Conservation (phyloP, 2,329 filamentous ascomycete species). For the Penicillium paneum region DNA sequence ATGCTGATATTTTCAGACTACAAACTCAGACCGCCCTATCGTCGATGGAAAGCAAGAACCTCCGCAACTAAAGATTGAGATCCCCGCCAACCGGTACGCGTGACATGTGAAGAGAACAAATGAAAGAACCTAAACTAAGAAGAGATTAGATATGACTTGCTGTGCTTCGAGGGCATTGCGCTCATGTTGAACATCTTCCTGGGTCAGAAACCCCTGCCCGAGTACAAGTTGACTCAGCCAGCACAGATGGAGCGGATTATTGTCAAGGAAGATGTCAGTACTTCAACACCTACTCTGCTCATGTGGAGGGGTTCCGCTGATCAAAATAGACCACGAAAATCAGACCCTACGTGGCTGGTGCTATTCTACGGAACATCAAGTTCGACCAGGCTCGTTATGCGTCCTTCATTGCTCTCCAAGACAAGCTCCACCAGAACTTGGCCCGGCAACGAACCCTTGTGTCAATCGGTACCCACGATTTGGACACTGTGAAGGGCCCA, state of each 20-base stretch:
- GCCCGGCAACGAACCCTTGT: slow-evolving; percentile 89
- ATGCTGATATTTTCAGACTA: slow-evolving; percentile 52
- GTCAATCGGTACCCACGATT: slow-evolving; percentile 95
- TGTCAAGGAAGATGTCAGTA: slow-evolving; percentile 62
- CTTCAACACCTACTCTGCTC: background rate
- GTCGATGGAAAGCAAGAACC: slow-evolving; percentile 78
- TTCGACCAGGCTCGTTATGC: slow-evolving; percentile 91
- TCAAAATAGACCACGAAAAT: slow-evolving; percentile 64
- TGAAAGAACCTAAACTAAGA: slow-evolving; percentile 21
- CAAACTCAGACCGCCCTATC: slow-evolving; percentile 68
- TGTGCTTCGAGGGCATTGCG: slow-evolving; percentile 95
- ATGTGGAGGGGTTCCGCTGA: slow-evolving; percentile 6
- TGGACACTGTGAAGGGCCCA: slow-evolving; percentile 87
- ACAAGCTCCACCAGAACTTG: slow-evolving; percentile 96
- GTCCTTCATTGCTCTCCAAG: slow-evolving; percentile 95
- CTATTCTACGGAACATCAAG: slow-evolving; percentile 83
- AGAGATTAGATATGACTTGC: slow-evolving; percentile 68
- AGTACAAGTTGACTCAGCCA: slow-evolving; percentile 73
- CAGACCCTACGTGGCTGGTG: slow-evolving; percentile 82
- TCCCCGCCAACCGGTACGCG: slow-evolving; percentile 84
- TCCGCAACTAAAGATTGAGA: slow-evolving; percentile 95
- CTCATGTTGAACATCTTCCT: slow-evolving; percentile 95
- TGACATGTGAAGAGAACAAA: background rate
- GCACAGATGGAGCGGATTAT: slow-evolving; percentile 74
- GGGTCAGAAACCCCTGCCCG: slow-evolving; percentile 69